Evolutionary conservation across 2,329 filamentous ascomycete species (phyloP), one percentile per base, ranked within the genome.

Genomic region (Akanthomyces dipterigenus): DNA sequence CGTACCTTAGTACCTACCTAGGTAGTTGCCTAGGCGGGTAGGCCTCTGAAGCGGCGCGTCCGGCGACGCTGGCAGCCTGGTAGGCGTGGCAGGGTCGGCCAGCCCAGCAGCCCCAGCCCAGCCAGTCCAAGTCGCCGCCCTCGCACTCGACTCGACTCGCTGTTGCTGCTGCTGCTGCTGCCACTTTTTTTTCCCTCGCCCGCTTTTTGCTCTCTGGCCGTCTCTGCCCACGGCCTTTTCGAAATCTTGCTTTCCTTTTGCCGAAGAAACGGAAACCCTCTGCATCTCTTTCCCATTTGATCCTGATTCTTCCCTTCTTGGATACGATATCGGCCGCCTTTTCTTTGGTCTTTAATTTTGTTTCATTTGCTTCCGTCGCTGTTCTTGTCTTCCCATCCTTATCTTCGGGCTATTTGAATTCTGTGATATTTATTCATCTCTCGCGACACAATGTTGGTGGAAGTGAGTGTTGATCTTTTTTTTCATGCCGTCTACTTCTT

Each of bases 361-460:
- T n/a, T 51, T 42, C 8, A 12, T 26, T 46, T 60, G 11, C 9
- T 58, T 26, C 12, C 49, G 46, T 60, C 57, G 38, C 26, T 26
- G 38, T 20, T 31, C 18, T 31, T 26, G 7, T 22, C 12, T 31
- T 24, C 18, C 16, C 43, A 54, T 61, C 58, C 12, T 55, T 55
- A 54, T 61, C 28, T 20, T 34, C 48, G 48, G 26, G 40, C 6
- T 24, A 28, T 31, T 55, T 48, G 36, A 40, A 49, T 28, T 49
- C 31, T 22, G 42, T 49, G 60, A 45, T 20, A 55, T 42, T 45
- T n/a, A n/a, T 46, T n/a, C n/a, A 34, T 8, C 31, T 34, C 31
- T 31, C 43, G 40, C 36, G 51, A 62, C 45, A 58, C 14, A 56
- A 73, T 74, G 72, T 70, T 75, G 71, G 71, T 73, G 62, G 72